Evolutionary conservation across 108 stramenopile genomes (phyloP), one percentile per base, ranked within the genome.

Genomic region (Schizochytrium sp.): DNA sequence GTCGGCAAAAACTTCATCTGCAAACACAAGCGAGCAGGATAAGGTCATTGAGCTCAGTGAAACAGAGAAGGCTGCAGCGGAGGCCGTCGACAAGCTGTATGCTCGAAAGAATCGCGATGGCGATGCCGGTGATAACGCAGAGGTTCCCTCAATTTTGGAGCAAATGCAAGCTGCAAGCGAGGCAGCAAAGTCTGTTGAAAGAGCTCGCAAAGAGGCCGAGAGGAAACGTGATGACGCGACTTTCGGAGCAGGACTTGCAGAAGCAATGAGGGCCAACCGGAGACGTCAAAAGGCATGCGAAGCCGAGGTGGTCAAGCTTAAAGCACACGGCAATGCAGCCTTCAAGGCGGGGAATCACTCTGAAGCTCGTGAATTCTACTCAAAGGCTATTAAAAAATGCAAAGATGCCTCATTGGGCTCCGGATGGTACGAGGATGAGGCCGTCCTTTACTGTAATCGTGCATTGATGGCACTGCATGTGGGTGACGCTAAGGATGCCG

Each of bases 241-340:
- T 40, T 83, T 83, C 40, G 76, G 76, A 47, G 76, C 47, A 83
- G 76, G 76, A 1, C 53, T 83, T 49, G 50, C 50, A 56, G 53
- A 83, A 17, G 76, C 76, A 47, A 83, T 83, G 76, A 83, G 55
- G 28, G 76, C 76, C 8, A 83, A 83, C 76, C 76, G 49, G 19
- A 12, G 28, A 50, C 47, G 53, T 55, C 76, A 55, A 2, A 83
- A 83, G 28, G 47, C 10, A 17, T n/a, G 53, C 15, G 76, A 8
- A 5, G 76, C 76, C 10, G 53, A 83, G 53, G n/a, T 83, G 5
- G 50, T 55, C 47, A 55, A 49, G 40, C 76, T 83, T 40, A 83
- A 83, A 42, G 47, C 10, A n/a, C 47, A 10, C 45, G 76, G 76
- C 76, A 83, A 83, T 40, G 28, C 50, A 42, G 76, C 76, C 50